Conservation (phyloP, 306 rosid genomes). For the Acacia melanoxylon region DNA sequence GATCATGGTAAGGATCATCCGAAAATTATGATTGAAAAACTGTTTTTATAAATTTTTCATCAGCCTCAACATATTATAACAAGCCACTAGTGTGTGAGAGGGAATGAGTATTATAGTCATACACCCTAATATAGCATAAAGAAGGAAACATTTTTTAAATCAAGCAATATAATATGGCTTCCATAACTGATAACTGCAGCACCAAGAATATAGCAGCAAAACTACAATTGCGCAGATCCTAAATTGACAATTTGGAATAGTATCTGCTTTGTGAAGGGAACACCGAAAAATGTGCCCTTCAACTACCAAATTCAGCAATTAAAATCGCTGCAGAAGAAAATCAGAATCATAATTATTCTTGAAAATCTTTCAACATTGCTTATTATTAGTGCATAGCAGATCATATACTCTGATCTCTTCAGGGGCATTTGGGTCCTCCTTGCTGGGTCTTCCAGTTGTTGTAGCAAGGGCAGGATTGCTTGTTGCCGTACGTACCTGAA, state of each 20-base stretch:
- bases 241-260: background rate
- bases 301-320: background rate
- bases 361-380: background rate
- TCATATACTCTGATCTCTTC: background rate
- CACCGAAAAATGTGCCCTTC: slow-evolving; percentile 13
- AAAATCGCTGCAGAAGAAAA: background rate
- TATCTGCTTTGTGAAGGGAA: slow-evolving; percentile 2
- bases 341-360: background rate
- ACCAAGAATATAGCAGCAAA: background rate
- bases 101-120: no score
- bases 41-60: no score
- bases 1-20: no score
- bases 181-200: background rate
- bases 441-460: slow-evolving; percentile 92
- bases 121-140: no score
- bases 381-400: background rate
- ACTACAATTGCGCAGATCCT: background rate
- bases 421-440: slow-evolving; percentile 97
- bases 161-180: background rate
- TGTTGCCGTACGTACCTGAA: slow-evolving; percentile 78
- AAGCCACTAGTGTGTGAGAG: no score
- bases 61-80: no score
- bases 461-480: slow-evolving; percentile 83
- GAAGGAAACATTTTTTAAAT: background rate
- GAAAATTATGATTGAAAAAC: no score